Evolutionary conservation across 202 grass and related monocot species (phyloP).

Genomic region (Thinopyrum obtusiflorum): DNA sequence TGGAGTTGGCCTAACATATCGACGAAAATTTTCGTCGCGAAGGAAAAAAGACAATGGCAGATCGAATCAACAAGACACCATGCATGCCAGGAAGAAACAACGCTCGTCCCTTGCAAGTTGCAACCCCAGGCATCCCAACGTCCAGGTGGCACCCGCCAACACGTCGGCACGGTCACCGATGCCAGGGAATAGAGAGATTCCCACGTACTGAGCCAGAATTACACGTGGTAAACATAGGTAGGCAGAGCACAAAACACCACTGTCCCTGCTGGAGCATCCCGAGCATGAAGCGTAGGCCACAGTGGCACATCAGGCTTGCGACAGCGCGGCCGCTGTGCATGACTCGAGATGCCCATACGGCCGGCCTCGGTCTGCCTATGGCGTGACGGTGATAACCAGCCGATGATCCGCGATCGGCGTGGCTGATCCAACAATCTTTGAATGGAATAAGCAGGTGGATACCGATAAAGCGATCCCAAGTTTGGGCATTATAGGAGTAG

Average conservation of each 20-base stretch:
- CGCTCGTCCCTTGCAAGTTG: slow-evolving; percentile 19
- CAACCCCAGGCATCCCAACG: slow-evolving; percentile 3
- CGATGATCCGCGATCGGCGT: neutral
- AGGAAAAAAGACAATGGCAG: neutral
- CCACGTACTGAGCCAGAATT: neutral
- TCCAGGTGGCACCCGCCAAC: slow-evolving; percentile 26
- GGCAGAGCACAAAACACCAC: neutral
- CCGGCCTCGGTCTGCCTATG: too few relatives aligned
- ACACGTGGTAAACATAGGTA: neutral
- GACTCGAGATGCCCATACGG: slow-evolving; percentile 37
- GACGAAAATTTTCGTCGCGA: too few relatives aligned
- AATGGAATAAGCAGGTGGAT: slow-evolving; percentile 13
- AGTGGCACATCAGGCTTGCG: slow-evolving; percentile 4
- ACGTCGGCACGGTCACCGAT: neutral
- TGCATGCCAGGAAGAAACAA: neutral
- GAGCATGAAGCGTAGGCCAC: slow-evolving; percentile 23
- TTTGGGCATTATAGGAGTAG: slow-evolving; percentile 37
- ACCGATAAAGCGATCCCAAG: slow-evolving; percentile 31
- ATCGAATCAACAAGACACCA: neutral
- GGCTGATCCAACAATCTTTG: slow-evolving; percentile 39
- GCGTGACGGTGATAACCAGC: too few relatives aligned
- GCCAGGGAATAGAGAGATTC: slow-evolving; percentile 17
- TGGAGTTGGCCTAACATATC: too few relatives aligned
- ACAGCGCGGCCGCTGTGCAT: slow-evolving; percentile 8
- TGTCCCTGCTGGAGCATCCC: neutral